Evolutionary conservation across 2,329 filamentous ascomycete species (phyloP).

Genomic region (Alternaria conjuncta): DNA sequence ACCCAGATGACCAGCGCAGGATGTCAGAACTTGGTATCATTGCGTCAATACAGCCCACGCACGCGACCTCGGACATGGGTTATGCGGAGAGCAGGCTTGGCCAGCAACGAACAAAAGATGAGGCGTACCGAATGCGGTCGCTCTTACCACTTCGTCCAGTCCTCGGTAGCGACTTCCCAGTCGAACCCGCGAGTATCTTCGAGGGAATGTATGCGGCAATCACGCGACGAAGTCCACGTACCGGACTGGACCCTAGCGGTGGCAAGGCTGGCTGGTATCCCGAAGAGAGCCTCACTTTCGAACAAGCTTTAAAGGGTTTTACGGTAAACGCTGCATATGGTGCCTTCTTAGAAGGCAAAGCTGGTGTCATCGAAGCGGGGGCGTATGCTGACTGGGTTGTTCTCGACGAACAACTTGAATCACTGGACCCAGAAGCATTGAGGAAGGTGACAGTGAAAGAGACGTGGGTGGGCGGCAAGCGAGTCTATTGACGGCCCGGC

Average conservation of each 20-base stretch:
- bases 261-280: conserved; percentile 63
- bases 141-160: conserved; percentile 62
- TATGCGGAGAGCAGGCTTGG: conserved; percentile 70
- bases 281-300: conserved; percentile 64
- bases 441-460: conserved; percentile 64
- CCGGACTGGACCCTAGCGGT: conserved; percentile 52
- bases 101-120: conserved; percentile 57
- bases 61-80: conserved; percentile 74
- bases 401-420: conserved; percentile 64
- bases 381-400: conserved; percentile 75
- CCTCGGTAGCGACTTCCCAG: conserved; percentile 74
- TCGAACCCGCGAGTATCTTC: conserved; percentile 72
- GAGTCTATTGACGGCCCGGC: conserved; percentile 41
- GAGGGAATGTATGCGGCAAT: conserved; percentile 73
- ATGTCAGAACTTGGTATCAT: conserved; percentile 67
- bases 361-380: conserved; percentile 65
- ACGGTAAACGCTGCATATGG: conserved; percentile 65
- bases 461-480: conserved; percentile 70
- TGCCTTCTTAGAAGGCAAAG: conserved; percentile 64
- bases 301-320: conserved; percentile 68
- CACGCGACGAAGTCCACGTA: conserved; percentile 64
- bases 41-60: conserved; percentile 73
- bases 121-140: conserved; percentile 72
- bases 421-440: conserved; percentile 58
- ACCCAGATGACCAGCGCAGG: conserved; percentile 67